Evolutionary conservation across 1,284 basidiomycete genomes (phyloP), one percentile per base, ranked within the genome.

Genomic region (Naganishia albida): DNA sequence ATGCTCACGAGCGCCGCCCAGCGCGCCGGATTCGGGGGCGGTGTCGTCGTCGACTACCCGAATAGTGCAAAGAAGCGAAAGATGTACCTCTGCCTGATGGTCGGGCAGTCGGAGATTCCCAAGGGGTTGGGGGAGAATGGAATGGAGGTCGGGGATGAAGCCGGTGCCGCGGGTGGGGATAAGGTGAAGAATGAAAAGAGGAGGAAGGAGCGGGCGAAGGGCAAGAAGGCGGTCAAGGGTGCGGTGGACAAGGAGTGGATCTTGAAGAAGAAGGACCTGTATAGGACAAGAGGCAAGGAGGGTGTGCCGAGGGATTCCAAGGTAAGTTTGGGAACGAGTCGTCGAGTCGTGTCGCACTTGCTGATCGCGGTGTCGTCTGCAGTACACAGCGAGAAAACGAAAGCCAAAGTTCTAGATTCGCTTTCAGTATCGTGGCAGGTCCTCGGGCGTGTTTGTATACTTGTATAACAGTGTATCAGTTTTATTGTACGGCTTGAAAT

Each of bases 1-100:
- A 86, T 99, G 67, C 95, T 99, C 75, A 98, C 95, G 54, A 87
- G 88, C 3, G 89, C 88, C 70, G 96, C 96, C 1, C 93, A 94
- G 73, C 88, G 87, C 68, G 93, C 96, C 6, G 96, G 96, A 0
- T 99, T 99, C 76, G 93, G 94, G 6, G 96, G 96, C 66, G 96
- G 96, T 69, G 80, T 99, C 38, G 90, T 99, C 25, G 91, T 99
- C 49, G 96, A 99, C 80, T 97, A 92, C 78, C 94, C 93, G 3
- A 96, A 97, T 79, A 94, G 91, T 0, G 91, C 90, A 73, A 97
- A 94, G 78, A 92, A 91, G 40, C 86, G 85, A 72, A 97, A 97
- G 78, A 88, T 95, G 69, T 97, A 93, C 77, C 74, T 97, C 64
- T 92, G 91, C 74, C 79, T 96, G 66, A 90, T 90, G 77, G 89